phyloP scores from a whole-genome alignment of 2,329 filamentous ascomycete genomes.

The Westerdykella aurantiaca region DNA sequence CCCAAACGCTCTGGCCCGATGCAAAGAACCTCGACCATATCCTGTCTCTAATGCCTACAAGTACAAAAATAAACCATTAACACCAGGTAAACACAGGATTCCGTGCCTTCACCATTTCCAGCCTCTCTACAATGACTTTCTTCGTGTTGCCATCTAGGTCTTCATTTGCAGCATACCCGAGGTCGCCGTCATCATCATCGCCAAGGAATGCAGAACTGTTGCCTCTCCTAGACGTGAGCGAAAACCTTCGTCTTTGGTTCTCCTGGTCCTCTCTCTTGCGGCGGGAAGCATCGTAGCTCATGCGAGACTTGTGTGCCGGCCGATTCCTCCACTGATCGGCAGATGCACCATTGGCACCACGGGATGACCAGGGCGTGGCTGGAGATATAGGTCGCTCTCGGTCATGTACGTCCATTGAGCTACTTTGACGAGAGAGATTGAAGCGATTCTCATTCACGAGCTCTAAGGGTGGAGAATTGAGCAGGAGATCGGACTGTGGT shows the following conservation, averaged over 20 bases:
- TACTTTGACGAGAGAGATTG: constrained; percentile 44
- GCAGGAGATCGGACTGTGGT: constrained; percentile 60
- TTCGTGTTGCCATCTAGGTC: constrained; percentile 87
- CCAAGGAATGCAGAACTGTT: constrained; percentile 42
- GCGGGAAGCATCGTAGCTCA: constrained; percentile 40
- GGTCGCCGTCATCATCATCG: constrained; percentile 81
- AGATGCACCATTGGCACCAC: constrained; percentile 6
- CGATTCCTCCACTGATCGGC: constrained; percentile 13
- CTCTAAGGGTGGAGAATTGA: constrained; percentile 52
- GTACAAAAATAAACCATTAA: constrained; percentile 40
- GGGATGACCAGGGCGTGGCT: constrained; percentile 24
- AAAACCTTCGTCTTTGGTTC: constrained; percentile 40
- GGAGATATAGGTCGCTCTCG: constrained; percentile 26
- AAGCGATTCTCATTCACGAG: constrained; percentile 40
- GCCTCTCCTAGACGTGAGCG: constrained; percentile 32
- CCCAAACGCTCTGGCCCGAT: no score
- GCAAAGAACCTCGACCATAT: no score
- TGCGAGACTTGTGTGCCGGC: constrained; percentile 30
- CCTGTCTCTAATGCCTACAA: not conserved
- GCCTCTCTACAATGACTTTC: constrained; percentile 92
- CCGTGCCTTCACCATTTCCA: constrained; percentile 91
- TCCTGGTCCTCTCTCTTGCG: constrained; percentile 20
- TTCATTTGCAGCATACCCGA: constrained; percentile 90
- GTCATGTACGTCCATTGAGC: constrained; percentile 35
- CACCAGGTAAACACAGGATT: constrained; percentile 99